A percentile compares a stretch with the other conserved stretches of the same genome.
These are phyloP conservation scores for Fusarium solani-melongenae DNA, from an alignment of 2,329 filamentous ascomycete species.

Conservation along the genomic window DNA sequence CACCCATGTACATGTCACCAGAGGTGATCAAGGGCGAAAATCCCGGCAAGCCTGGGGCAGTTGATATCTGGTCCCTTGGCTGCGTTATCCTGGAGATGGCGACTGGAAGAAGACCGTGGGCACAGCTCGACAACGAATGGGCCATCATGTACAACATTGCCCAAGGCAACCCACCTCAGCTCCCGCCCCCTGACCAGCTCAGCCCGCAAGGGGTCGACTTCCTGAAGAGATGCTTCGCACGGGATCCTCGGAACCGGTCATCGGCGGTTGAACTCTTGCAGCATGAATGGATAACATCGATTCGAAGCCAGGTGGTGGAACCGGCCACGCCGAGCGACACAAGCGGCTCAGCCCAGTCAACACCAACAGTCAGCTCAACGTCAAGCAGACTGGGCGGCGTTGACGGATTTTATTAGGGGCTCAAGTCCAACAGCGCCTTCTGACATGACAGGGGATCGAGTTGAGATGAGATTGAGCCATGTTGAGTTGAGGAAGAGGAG, in stretches of 20 bases:
- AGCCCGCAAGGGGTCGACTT: constrained; percentile 89
- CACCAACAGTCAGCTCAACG: constrained; percentile 44
- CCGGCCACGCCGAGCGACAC: constrained; percentile 71
- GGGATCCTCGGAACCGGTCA: constrained; percentile 82
- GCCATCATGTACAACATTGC: constrained; percentile 99
- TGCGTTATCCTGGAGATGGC: constrained; percentile 99
- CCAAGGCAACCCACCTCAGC: constrained; percentile 90
- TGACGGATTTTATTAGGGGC: constrained; percentile 47
- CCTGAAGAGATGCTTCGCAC: constrained; percentile 84
- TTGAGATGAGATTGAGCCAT: neutral
- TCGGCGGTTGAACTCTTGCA: constrained; percentile 90
- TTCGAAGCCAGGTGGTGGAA: constrained; percentile 73
- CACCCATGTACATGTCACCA: constrained; percentile 99
- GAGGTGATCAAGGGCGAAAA: constrained; percentile 95
- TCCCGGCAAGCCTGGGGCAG: constrained; percentile 82
- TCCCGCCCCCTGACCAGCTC: constrained; percentile 85
- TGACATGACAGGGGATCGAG: neutral
- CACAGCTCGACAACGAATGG: constrained; percentile 97
- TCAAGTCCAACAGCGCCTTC: neutral
- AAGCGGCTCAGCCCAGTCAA: constrained; percentile 55
- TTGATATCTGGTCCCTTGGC: constrained; percentile 96
- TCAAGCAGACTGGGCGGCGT: constrained; percentile 46
- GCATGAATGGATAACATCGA: constrained; percentile 87
- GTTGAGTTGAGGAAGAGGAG: constrained; percentile 11
- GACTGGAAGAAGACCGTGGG: constrained; percentile 93